A percentile compares a stretch with the other conserved stretches of the same genome.
Conservation (phyloP, 306 rosid species). For the Acacia acuminata region DNA sequence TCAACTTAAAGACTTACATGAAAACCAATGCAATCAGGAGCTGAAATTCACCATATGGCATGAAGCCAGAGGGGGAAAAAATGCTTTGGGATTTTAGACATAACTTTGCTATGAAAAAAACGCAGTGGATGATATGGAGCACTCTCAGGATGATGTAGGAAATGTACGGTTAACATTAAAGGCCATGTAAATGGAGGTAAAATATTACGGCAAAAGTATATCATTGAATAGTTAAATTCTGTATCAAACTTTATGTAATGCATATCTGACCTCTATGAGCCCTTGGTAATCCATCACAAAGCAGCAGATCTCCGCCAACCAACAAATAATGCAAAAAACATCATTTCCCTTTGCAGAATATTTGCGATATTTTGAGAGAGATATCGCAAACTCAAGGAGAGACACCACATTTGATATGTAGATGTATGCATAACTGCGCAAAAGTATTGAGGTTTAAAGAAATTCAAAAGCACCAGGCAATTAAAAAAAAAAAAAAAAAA, state of each 20-base stretch:
- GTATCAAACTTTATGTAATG: constrained; percentile 2
- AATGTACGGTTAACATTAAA: constrained; percentile 4
- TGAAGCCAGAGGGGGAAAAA: no score
- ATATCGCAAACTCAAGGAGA: constrained; percentile 86
- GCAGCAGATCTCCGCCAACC: constrained; percentile 94
- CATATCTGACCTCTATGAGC: constrained; percentile 87
- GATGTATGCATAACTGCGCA: constrained; percentile 90
- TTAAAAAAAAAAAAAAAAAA: constrained; percentile 31
- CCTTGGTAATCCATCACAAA: constrained; percentile 98
- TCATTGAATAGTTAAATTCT: constrained; percentile 3
- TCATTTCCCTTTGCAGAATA: constrained; percentile 82
- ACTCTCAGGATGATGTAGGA: constrained; percentile 7
- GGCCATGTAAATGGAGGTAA: constrained; percentile 15
- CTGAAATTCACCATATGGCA: no score
- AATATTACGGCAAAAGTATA: background rate
- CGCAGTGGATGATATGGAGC: background rate
- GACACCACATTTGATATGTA: constrained; percentile 94
- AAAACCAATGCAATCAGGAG: no score
- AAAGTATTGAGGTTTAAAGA: constrained; percentile 33
- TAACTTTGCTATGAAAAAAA: no score
- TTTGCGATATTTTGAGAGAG: constrained; percentile 84
- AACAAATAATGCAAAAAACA: constrained; percentile 88
- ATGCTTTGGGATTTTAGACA: no score
- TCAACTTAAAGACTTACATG: no score
- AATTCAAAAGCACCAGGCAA: constrained; percentile 25